Percentiles rank a stretch among this genome's conserved stretches.
phyloP scores from a whole-genome alignment of 2,329 filamentous ascomycete genomes.

The Fusarium brachygibbosum region DNA sequence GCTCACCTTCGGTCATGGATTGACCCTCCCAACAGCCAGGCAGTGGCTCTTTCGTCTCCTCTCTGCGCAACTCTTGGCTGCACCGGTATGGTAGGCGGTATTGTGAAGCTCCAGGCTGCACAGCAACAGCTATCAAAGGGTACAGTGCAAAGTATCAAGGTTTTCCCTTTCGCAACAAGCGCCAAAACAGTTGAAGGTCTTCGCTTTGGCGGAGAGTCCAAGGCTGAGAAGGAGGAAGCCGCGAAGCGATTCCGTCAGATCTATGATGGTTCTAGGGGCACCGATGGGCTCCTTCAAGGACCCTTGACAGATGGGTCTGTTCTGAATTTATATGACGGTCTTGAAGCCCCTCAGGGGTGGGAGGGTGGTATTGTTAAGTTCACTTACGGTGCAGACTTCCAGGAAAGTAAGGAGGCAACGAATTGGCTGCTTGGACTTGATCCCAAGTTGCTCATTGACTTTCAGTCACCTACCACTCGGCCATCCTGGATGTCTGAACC shows the following conservation, averaged over 20 bases:
- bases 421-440: slow-evolving; percentile 86
- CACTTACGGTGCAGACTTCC: slow-evolving; percentile 61
- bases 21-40: slow-evolving; percentile 85
- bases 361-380: slow-evolving; percentile 88
- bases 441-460: slow-evolving; percentile 77
- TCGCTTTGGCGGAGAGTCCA: slow-evolving; percentile 89
- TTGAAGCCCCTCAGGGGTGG: slow-evolving; percentile 74
- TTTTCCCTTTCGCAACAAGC: slow-evolving; percentile 81
- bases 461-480: slow-evolving; percentile 79
- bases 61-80: slow-evolving; percentile 81
- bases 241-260: slow-evolving; percentile 78
- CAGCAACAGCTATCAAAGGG: slow-evolving; percentile 77
- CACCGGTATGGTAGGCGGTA: slow-evolving; percentile 82
- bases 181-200: slow-evolving; percentile 74
- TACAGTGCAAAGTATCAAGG: slow-evolving; percentile 74
- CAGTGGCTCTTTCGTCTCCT: slow-evolving; percentile 81
- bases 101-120: slow-evolving; percentile 89
- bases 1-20: slow-evolving; percentile 84
- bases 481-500: slow-evolving; percentile 68
- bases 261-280: slow-evolving; percentile 70
- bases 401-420: slow-evolving; percentile 62
- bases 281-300: slow-evolving; percentile 79
- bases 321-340: slow-evolving; percentile 69
- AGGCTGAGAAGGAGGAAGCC: slow-evolving; percentile 83
- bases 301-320: slow-evolving; percentile 92